These are phyloP conservation scores for Pachyrhizus erosus DNA, from an alignment of 306 rosid genomes.

Conservation along the genomic window DNA sequence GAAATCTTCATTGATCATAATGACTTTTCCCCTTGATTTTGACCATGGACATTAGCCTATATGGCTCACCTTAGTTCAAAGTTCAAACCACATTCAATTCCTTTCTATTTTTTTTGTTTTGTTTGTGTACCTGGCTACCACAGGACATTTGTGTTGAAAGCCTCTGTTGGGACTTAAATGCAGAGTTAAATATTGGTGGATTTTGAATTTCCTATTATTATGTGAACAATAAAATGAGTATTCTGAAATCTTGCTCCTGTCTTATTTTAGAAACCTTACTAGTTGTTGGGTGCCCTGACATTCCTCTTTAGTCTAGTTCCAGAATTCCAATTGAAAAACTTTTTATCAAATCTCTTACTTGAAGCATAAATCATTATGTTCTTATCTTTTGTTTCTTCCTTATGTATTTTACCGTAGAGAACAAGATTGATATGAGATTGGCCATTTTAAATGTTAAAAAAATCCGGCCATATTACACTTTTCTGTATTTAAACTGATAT, in stretches of 20 bases:
- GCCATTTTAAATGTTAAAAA: background rate
- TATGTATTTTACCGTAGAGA: background rate
- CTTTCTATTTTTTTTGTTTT: background rate
- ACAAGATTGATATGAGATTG: background rate
- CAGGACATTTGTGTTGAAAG: constrained; percentile 11
- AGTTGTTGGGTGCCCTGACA: background rate
- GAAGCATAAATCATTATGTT: constrained; percentile 13
- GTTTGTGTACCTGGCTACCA: constrained; percentile 16
- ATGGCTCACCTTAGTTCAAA: background rate
- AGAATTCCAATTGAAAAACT: constrained; percentile 10
- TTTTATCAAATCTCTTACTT: constrained; percentile 9
- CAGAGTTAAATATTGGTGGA: background rate
- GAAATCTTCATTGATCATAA: constrained; percentile 12
- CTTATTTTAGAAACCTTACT: background rate
- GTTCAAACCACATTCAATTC: constrained; percentile 5
- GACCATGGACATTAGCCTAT: constrained; percentile 4
- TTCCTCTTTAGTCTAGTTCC: background rate
- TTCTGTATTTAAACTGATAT: constrained; percentile 31
- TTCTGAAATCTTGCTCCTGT: background rate
- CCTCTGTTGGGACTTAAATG: constrained; percentile 21
- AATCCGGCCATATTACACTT: background rate
- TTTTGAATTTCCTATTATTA: constrained; percentile 9
- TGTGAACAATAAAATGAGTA: constrained; percentile 14
- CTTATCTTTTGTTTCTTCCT: background rate
- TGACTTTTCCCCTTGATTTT: constrained; percentile 12